Evolutionary conservation across 441 rosid genomes (phyloP).

Genomic region (Geranium incanum): DNA sequence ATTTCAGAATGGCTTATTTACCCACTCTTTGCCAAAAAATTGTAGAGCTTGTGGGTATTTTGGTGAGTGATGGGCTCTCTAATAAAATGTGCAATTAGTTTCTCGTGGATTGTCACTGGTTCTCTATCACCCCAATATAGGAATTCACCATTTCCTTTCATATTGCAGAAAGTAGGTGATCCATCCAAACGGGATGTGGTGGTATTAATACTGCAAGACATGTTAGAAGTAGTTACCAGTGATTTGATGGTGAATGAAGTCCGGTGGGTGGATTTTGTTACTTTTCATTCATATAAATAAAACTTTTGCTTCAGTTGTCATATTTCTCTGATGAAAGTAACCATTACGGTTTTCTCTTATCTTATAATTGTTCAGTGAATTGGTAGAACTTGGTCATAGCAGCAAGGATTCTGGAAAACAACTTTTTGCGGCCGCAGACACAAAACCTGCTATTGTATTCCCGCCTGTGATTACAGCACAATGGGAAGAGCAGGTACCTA

Average conservation of each 20-base stretch:
- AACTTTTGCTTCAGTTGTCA: not conserved
- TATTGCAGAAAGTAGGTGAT: constrained; percentile 82
- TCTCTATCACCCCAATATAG: not conserved
- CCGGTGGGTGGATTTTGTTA: constrained; percentile 55
- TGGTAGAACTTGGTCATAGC: constrained; percentile 75
- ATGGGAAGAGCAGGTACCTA: constrained; percentile 91
- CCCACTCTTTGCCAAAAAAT: constrained; percentile 69
- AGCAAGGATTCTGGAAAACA: constrained; percentile 91
- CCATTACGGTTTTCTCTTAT: constrained; percentile 1
- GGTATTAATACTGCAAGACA: constrained; percentile 84
- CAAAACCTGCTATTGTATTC: constrained; percentile 73
- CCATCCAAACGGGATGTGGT: constrained; percentile 63
- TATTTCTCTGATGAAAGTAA: constrained; percentile 20
- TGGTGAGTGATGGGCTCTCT: constrained; percentile 45
- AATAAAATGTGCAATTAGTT: not conserved
- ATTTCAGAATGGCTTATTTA: constrained; percentile 80
- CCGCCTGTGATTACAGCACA: constrained; percentile 77
- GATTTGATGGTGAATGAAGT: constrained; percentile 97
- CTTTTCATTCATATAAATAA: not conserved
- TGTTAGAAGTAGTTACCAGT: constrained; percentile 88
- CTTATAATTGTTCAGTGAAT: constrained; percentile 45
- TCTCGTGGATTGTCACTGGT: not conserved
- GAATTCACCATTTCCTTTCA: constrained; percentile 16
- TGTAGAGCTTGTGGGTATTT: constrained; percentile 78
- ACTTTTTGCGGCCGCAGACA: constrained; percentile 83